Evolutionary conservation across 1,284 basidiomycete species (phyloP).

Genomic region (Inonotus obliquus): DNA sequence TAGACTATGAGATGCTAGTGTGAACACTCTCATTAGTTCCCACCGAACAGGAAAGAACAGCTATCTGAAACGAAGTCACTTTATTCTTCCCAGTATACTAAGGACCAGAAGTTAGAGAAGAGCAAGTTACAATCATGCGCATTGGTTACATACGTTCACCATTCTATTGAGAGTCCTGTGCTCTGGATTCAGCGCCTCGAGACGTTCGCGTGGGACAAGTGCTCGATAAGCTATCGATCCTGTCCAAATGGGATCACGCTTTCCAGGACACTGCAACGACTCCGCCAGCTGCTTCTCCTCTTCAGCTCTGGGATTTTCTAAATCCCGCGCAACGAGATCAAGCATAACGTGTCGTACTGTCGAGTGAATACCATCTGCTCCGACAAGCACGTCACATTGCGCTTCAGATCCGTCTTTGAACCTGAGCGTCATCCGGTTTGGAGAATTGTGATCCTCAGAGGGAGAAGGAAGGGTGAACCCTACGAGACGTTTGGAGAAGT

Average conservation of each 20-base stretch:
- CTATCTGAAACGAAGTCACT: too few species aligned
- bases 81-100: constrained; percentile 15
- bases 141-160: constrained; percentile 32
- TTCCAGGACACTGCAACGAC: constrained; percentile 14
- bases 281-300: constrained; percentile 19
- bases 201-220: constrained; percentile 30
- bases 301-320: constrained; percentile 15
- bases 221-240: constrained; percentile 34
- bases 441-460: constrained; percentile 14
- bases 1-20: background rate
- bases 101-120: constrained; percentile 1
- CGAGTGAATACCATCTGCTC: constrained; percentile 43
- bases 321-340: background rate
- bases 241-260: constrained; percentile 33
- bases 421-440: constrained; percentile 29
- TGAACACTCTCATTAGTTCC: too few species aligned
- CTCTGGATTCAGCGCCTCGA: constrained; percentile 27
- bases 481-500: constrained; percentile 37
- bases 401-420: constrained; percentile 42
- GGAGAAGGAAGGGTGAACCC: constrained; percentile 30
- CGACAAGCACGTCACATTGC: constrained; percentile 43
- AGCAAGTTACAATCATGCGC: background rate
- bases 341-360: constrained; percentile 21
- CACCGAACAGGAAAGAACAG: too few species aligned
- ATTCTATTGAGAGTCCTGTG: constrained; percentile 32